These are phyloP conservation scores for Ceratocystis colombiana DNA, from an alignment of 2,329 filamentous ascomycete species.

Conservation along the genomic window DNA sequence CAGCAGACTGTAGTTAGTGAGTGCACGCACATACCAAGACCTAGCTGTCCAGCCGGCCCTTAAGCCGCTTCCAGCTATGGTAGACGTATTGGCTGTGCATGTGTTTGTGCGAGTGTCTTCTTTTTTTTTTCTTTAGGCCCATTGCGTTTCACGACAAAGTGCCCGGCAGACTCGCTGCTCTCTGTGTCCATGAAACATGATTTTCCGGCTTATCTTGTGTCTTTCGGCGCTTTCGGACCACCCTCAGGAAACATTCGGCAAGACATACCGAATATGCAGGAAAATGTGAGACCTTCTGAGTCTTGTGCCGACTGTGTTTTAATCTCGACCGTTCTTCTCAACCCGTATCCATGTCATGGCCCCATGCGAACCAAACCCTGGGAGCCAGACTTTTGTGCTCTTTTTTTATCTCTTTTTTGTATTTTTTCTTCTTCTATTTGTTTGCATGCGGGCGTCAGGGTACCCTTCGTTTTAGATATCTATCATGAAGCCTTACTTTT, in stretches of 20 bases:
- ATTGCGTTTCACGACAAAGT: not conserved
- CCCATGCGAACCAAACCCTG: constrained; percentile 1
- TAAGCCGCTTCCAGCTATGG: too few species aligned
- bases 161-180: not conserved
- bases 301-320: constrained; percentile 10
- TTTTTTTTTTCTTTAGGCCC: not conserved
- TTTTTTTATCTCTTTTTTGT: too few species aligned
- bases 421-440: not conserved
- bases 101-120: not conserved
- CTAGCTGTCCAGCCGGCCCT: not conserved
- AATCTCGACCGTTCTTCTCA: constrained; percentile 3
- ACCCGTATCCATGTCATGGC: not conserved
- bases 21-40: not conserved
- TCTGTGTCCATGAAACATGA: not conserved
- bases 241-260: constrained; percentile 13
- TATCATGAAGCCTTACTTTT: not conserved
- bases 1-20: not conserved
- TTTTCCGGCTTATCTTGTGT: constrained; percentile 13
- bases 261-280: constrained; percentile 4
- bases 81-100: not conserved
- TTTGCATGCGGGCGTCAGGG: constrained; percentile 5
- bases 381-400: constrained; percentile 8
- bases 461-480: constrained; percentile 9
- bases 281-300: constrained; percentile 4
- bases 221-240: constrained; percentile 1